phyloP scores from a whole-genome alignment of 257 asterid species.

The Cynanchum wilfordii region DNA sequence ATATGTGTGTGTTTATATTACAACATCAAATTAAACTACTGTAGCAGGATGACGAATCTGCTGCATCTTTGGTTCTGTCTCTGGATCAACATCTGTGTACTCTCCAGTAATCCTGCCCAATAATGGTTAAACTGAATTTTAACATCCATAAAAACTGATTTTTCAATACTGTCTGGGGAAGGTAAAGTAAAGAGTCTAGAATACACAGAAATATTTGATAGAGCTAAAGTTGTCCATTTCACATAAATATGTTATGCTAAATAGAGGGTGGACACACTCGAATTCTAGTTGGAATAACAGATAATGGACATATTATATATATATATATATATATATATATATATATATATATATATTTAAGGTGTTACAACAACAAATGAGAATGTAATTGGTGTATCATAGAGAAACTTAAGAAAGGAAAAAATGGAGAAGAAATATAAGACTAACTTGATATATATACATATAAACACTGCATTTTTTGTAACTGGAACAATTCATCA shows the following conservation, averaged over 20 bases:
- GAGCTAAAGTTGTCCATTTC: background rate
- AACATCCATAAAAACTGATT: background rate
- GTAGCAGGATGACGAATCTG: background rate
- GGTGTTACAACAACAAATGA: no score
- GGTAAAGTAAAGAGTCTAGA: background rate
- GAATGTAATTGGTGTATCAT: background rate
- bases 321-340: background rate
- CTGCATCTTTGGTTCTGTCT: background rate
- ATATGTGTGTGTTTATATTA: background rate
- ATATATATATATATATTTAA: background rate
- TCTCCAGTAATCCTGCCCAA: constrained; percentile 66
- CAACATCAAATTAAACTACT: background rate
- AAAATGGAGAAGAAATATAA: background rate
- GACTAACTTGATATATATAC: background rate
- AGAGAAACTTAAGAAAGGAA: background rate
- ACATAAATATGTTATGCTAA: background rate
- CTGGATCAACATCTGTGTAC: constrained; percentile 46
- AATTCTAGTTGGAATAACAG: background rate
- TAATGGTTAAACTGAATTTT: background rate
- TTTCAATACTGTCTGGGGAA: background rate
- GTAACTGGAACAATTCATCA: no score
- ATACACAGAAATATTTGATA: background rate
- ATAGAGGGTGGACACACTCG: background rate
- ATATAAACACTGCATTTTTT: no score
- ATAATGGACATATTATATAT: background rate